These are phyloP conservation scores for Pseudogymnoascus sp. DNA, from an alignment of 2,329 filamentous ascomycete genomes.

Conservation along the genomic window DNA sequence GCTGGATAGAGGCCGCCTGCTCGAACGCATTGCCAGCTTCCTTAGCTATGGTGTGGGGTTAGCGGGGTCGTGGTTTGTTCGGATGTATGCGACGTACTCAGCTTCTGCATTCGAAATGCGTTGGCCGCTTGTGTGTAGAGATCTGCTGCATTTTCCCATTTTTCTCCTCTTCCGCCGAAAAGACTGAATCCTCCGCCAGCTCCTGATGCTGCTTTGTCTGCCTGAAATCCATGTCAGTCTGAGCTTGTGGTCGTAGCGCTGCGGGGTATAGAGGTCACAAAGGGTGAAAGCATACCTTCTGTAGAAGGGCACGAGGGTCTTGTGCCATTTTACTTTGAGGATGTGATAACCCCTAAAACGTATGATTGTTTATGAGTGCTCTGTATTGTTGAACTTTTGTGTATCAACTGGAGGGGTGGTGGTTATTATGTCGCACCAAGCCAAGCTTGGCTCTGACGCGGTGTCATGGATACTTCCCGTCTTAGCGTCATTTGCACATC, in stretches of 20 bases:
- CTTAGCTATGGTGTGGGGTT: constrained; percentile 33
- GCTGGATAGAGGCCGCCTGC: constrained; percentile 74
- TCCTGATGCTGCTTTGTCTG: constrained; percentile 71
- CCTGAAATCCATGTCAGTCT: constrained; percentile 45
- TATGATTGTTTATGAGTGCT: constrained; percentile 12
- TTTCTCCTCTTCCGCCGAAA: constrained; percentile 80
- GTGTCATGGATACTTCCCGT: constrained; percentile 6
- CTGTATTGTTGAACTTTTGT: neutral
- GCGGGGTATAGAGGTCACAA: neutral
- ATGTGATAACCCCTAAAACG: constrained; percentile 12
- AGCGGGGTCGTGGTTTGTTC: neutral
- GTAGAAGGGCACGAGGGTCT: constrained; percentile 70
- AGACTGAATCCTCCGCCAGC: constrained; percentile 79
- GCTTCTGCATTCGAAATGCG: constrained; percentile 80
- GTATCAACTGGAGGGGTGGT: constrained; percentile 1
- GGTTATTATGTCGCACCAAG: neutral
- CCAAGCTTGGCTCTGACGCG: constrained; percentile 10
- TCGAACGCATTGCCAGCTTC: constrained; percentile 86
- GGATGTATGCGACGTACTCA: constrained; percentile 47
- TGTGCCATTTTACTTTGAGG: constrained; percentile 50
- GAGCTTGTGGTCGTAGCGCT: constrained; percentile 16
- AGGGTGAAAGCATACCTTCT: constrained; percentile 52
- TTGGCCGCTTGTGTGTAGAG: constrained; percentile 84
- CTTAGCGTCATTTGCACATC: constrained; percentile 4
- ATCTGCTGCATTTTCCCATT: constrained; percentile 83